Percentiles rank a stretch among this genome's conserved stretches.
These are phyloP conservation scores for Pelargonium australe DNA, from an alignment of 441 rosid species.

Conservation along the genomic window DNA sequence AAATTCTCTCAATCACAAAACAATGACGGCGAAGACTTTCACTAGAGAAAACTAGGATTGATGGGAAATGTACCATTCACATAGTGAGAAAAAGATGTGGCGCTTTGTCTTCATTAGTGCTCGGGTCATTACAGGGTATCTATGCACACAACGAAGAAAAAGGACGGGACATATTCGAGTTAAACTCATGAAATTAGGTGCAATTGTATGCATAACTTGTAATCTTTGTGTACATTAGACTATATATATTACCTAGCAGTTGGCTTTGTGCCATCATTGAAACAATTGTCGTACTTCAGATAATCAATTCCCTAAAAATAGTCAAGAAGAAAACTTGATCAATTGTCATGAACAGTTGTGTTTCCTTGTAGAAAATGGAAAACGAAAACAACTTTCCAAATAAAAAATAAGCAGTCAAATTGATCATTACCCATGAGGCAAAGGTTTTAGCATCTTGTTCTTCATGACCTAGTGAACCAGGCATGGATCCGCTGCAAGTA, in stretches of 20 bases:
- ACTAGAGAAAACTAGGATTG: not conserved
- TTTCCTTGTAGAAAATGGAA: too few relatives aligned
- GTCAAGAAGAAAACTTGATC: not conserved
- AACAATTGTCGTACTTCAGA: constrained; percentile 70
- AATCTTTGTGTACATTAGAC: not conserved
- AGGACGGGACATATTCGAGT: constrained; percentile 4
- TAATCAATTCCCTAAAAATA: constrained; percentile 56
- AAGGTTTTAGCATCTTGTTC: constrained; percentile 70
- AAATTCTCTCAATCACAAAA: not conserved
- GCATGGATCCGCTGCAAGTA: constrained; percentile 63
- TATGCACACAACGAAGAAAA: constrained; percentile 11
- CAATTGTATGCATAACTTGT: not conserved
- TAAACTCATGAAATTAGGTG: not conserved
- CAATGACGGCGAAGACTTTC: not conserved
- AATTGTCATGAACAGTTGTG: too few relatives aligned
- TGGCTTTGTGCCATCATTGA: constrained; percentile 52
- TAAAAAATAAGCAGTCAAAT: not conserved
- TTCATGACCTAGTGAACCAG: constrained; percentile 67
- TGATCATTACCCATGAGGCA: constrained; percentile 54
- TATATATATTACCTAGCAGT: constrained; percentile 46
- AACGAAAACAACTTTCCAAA: not conserved
- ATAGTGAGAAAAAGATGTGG: constrained; percentile 59
- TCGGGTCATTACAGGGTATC: constrained; percentile 64
- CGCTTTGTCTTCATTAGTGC: constrained; percentile 60
- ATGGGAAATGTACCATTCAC: constrained; percentile 53